phyloP scores from a whole-genome alignment of 495 filamentous ascomycete species.

The Xylaria castorea region DNA sequence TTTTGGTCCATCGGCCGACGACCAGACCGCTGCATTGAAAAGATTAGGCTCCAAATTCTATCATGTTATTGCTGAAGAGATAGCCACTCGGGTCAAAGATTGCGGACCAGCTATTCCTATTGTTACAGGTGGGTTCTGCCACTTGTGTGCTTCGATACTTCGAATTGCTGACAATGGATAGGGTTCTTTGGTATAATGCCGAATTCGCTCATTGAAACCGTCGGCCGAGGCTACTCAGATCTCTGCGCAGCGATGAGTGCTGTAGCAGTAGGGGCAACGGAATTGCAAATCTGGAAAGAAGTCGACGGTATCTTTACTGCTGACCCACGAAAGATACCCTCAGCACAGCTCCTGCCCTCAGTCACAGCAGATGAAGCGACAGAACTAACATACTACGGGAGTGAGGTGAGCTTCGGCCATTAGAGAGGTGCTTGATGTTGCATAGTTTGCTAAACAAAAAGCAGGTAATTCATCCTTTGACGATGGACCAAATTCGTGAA shows the following conservation, averaged over 20 bases:
- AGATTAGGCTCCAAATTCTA: constrained; percentile 44
- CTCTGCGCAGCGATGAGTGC: constrained; percentile 60
- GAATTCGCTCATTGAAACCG: constrained; percentile 52
- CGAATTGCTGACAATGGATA: constrained; percentile 44
- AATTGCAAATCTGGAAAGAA: constrained; percentile 64
- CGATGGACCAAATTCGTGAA: constrained; percentile 51
- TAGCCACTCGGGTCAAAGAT: constrained; percentile 35
- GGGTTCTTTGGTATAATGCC: constrained; percentile 60
- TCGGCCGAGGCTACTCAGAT: constrained; percentile 61
- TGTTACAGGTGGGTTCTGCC: constrained; percentile 37
- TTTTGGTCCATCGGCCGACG: constrained; percentile 40
- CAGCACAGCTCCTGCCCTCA: constrained; percentile 54
- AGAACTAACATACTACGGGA: constrained; percentile 62
- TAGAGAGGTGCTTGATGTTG: neutral
- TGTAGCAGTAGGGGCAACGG: constrained; percentile 53
- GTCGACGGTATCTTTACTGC: constrained; percentile 66
- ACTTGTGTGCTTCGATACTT: neutral
- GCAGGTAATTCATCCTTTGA: constrained; percentile 52
- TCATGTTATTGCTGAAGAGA: constrained; percentile 41
- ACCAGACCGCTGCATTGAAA: constrained; percentile 38
- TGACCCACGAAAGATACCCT: constrained; percentile 60
- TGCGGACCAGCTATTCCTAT: constrained; percentile 41
- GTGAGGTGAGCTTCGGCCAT: constrained; percentile 41
- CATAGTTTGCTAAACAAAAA: constrained; percentile 25
- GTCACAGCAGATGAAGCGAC: constrained; percentile 61